phyloP scores from a whole-genome alignment of 768 basidiomycete species.

The Mrakia frigida region DNA sequence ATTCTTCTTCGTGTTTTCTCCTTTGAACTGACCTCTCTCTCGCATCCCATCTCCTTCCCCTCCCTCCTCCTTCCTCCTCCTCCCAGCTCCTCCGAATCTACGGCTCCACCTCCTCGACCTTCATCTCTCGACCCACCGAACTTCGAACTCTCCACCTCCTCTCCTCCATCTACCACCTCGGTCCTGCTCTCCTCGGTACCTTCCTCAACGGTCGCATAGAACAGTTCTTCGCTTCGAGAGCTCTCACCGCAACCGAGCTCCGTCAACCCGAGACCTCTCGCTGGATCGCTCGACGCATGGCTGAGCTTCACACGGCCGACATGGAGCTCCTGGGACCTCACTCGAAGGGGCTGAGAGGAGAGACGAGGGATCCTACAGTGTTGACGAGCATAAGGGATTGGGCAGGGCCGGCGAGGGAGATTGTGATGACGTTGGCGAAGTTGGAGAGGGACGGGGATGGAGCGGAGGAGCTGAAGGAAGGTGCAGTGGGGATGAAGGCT shows the following conservation, averaged over 20 bases:
- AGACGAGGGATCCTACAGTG: slow-evolving; percentile 37
- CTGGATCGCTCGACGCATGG: slow-evolving; percentile 81
- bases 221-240: slow-evolving; percentile 85
- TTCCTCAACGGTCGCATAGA: slow-evolving; percentile 94
- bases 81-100: slow-evolving; percentile 81
- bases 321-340: slow-evolving; percentile 54
- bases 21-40: background rate
- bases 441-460: slow-evolving; percentile 20
- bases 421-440: slow-evolving; percentile 54
- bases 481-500: slow-evolving; percentile 29
- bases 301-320: slow-evolving; percentile 90
- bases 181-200: slow-evolving; percentile 87
- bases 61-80: background rate
- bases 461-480: background rate
- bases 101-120: slow-evolving; percentile 73
- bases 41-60: too few species aligned
- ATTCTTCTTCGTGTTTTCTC: too few species aligned
- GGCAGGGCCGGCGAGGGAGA: slow-evolving; percentile 65
- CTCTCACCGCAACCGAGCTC: slow-evolving; percentile 70
- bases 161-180: slow-evolving; percentile 79
- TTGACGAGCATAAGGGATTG: slow-evolving; percentile 42
- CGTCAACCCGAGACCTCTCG: slow-evolving; percentile 68
- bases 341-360: background rate
- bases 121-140: slow-evolving; percentile 84
- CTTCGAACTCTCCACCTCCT: slow-evolving; percentile 82